Conservation (phyloP, 805 yeast genomes). For the Wickerhamomyces hampshirensis region DNA sequence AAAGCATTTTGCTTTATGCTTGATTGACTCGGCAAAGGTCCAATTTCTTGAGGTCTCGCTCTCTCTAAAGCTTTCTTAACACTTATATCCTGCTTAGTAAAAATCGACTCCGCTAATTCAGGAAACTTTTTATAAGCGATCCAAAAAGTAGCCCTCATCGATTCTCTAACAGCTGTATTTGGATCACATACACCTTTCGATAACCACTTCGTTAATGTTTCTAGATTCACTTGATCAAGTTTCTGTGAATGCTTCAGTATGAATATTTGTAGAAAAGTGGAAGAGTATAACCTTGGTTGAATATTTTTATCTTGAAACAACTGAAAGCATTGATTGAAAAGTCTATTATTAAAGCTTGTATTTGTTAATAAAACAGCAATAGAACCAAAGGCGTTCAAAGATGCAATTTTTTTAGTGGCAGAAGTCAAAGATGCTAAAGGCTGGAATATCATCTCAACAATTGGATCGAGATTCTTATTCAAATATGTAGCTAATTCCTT, state of each 20-base stretch:
- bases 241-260: constrained; percentile 45
- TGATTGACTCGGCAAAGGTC: constrained; percentile 10
- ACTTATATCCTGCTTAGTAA: constrained; percentile 25
- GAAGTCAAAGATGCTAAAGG: constrained; percentile 30
- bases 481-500: constrained; percentile 49
- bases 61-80: constrained; percentile 58
- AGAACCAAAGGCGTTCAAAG: constrained; percentile 30
- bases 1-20: constrained; percentile 7
- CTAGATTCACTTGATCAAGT: constrained; percentile 30
- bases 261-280: constrained; percentile 64
- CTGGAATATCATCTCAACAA: constrained; percentile 30
- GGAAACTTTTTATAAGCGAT: constrained; percentile 52
- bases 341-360: constrained; percentile 47
- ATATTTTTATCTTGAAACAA: constrained; percentile 66
- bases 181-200: constrained; percentile 70
- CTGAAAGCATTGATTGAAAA: constrained; percentile 42
- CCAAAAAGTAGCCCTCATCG: constrained; percentile 76
- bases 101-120: constrained; percentile 35
- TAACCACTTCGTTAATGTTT: constrained; percentile 45
- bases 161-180: constrained; percentile 72
- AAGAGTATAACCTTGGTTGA: constrained; percentile 64
- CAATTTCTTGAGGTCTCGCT: constrained; percentile 40
- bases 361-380: constrained; percentile 49
- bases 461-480: constrained; percentile 24
- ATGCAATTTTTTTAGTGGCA: constrained; percentile 34